Conservation (phyloP, 164 flowering plant genomes). For the Vitis amurensis region DNA sequence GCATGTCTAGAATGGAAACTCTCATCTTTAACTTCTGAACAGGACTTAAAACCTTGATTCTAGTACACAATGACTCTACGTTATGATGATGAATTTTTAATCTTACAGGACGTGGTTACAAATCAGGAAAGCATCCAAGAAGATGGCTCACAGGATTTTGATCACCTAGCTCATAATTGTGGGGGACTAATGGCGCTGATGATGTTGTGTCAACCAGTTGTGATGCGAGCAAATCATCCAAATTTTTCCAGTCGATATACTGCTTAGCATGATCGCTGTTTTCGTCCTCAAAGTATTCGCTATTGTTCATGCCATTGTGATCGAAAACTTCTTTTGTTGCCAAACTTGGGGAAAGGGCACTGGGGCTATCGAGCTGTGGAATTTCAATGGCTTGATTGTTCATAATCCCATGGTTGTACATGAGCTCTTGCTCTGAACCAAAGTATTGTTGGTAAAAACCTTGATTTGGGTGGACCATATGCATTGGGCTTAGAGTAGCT, state of each 20-base stretch:
- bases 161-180: constrained; percentile 15
- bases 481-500: constrained; percentile 17
- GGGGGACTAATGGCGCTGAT: constrained; percentile 13
- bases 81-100: no score
- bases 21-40: no score
- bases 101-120: constrained; percentile 10
- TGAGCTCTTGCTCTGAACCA: constrained; percentile 20
- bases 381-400: constrained; percentile 49
- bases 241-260: constrained; percentile 45
- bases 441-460: constrained; percentile 13
- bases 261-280: constrained; percentile 21
- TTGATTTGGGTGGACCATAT: constrained; percentile 19
- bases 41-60: no score
- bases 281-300: constrained; percentile 22
- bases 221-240: constrained; percentile 47
- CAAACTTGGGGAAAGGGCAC: constrained; percentile 38
- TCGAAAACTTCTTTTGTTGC: constrained; percentile 29
- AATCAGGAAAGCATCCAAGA: constrained; percentile 39
- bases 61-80: no score
- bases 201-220: constrained; percentile 25
- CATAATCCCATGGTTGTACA: constrained; percentile 14
- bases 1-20: no score
- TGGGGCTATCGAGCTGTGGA: constrained; percentile 58
- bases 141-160: constrained; percentile 20
- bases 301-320: not conserved